phyloP scores from a whole-genome alignment of 1,284 basidiomycete genomes.

The Cryptococcus jaspeensis region DNA sequence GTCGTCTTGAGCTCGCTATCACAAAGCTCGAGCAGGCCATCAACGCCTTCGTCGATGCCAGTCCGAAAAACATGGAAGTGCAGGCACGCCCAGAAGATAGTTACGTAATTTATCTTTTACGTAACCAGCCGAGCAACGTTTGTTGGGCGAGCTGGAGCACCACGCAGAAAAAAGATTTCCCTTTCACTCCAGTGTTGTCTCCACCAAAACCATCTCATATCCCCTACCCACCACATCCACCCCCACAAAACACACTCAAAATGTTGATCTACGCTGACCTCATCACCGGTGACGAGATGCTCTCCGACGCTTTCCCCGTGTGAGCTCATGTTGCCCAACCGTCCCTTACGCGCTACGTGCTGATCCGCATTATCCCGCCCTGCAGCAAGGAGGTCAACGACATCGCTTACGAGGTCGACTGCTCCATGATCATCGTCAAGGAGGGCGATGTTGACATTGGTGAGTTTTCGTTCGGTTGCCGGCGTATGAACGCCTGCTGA shows the following conservation, averaged over 20 bases:
- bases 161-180: too few relatives aligned
- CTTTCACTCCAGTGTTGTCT: too few relatives aligned
- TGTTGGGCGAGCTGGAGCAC: too few relatives aligned
- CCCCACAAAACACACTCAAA: constrained; percentile 13
- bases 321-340: constrained; percentile 50
- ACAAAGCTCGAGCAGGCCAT: too few relatives aligned
- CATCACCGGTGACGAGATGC: constrained; percentile 84
- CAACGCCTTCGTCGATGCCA: too few relatives aligned
- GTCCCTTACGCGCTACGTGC: background rate
- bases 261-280: constrained; percentile 55
- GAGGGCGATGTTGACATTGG: constrained; percentile 90
- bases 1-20: too few relatives aligned
- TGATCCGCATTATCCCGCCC: constrained; percentile 1
- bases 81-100: too few relatives aligned
- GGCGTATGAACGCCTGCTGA: background rate
- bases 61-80: too few relatives aligned
- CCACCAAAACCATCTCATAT: too few relatives aligned
- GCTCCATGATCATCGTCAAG: constrained; percentile 70
- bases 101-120: too few relatives aligned
- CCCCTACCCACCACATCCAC: background rate
- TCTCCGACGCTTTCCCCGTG: constrained; percentile 89
- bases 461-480: constrained; percentile 44
- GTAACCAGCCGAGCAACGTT: too few relatives aligned
- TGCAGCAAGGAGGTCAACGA: constrained; percentile 76
- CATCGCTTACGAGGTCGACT: constrained; percentile 89